These are phyloP conservation scores for Yamadazyma membranifaciens DNA, from an alignment of 1,139 yeast genomes.

Conservation along the genomic window DNA sequence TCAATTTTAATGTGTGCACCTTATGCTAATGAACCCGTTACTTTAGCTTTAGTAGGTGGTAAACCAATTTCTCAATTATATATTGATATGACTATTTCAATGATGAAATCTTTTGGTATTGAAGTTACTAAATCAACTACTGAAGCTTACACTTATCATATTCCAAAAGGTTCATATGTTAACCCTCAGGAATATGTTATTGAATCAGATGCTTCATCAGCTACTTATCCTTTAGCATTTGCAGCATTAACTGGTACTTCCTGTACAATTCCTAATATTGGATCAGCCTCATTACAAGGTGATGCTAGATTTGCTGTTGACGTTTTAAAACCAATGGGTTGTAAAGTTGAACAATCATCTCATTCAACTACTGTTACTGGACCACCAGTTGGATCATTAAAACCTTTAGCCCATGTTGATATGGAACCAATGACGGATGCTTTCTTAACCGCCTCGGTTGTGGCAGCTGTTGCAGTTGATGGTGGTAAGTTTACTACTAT, in stretches of 20 bases:
- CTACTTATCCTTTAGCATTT: constrained; percentile 95
- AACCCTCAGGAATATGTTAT: constrained; percentile 85
- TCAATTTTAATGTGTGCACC: constrained; percentile 98
- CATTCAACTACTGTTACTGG: constrained; percentile 91
- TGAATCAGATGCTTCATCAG: constrained; percentile 98
- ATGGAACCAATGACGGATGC: constrained; percentile 99
- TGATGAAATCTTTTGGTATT: constrained; percentile 92
- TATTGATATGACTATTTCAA: constrained; percentile 94
- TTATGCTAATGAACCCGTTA: constrained; percentile 84
- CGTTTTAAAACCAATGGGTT: constrained; percentile 93
- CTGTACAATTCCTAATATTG: constrained; percentile 92
- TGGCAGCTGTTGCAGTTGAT: constrained; percentile 82
- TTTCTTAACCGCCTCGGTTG: constrained; percentile 92
- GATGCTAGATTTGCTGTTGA: constrained; percentile 96
- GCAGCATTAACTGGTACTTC: constrained; percentile 97
- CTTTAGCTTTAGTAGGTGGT: constrained; percentile 88
- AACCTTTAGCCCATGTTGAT: constrained; percentile 74
- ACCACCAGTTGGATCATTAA: constrained; percentile 67
- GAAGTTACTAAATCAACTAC: constrained; percentile 67
- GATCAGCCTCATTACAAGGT: constrained; percentile 89
- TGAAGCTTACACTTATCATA: constrained; percentile 81
- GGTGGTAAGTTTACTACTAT: constrained; percentile 64
- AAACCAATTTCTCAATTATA: constrained; percentile 95
- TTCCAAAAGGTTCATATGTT: constrained; percentile 77
- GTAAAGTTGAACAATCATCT: constrained; percentile 77